phyloP scores from a whole-genome alignment of 148 eudicot genomes.

The Amaranthus cruentus region DNA sequence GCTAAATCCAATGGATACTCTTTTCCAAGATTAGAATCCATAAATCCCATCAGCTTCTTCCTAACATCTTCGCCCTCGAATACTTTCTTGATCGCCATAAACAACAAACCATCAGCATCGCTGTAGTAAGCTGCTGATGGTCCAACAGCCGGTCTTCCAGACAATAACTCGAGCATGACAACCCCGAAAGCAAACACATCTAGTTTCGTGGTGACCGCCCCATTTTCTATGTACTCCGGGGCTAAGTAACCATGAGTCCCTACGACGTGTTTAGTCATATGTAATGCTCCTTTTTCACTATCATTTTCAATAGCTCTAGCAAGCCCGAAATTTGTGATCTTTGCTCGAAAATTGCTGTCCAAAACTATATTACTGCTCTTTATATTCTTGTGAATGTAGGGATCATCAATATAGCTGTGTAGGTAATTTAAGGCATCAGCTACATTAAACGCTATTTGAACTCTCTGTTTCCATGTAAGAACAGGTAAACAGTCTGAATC shows the following conservation, averaged over 20 bases:
- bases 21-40: conserved; percentile 42
- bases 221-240: conserved; percentile 76
- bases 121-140: conserved; percentile 24
- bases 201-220: conserved; percentile 60
- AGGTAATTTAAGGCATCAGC: conserved; percentile 71
- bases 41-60: conserved; percentile 50
- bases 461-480: conserved; percentile 66
- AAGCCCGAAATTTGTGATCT: conserved; percentile 66
- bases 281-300: conserved; percentile 32
- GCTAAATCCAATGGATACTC: conserved; percentile 73
- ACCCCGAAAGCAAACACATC: conserved; percentile 77
- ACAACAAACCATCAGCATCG: conserved; percentile 27
- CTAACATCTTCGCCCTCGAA: conserved; percentile 58
- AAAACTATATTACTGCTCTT: conserved; percentile 63
- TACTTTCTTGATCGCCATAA: conserved; percentile 34
- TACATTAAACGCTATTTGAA: conserved; percentile 57
- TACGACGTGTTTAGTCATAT: conserved; percentile 68
- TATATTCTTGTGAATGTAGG: conserved; percentile 77
- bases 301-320: conserved; percentile 45
- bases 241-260: conserved; percentile 80
- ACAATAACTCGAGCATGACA: conserved; percentile 55
- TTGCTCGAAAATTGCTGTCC: conserved; percentile 49
- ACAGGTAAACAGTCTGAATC: conserved; percentile 13
- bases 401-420: conserved; percentile 67
- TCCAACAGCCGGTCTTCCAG: conserved; percentile 53